A percentile compares a stretch with the other conserved stretches of the same genome.
phyloP scores from a whole-genome alignment of 2,329 filamentous ascomycete genomes.

The Berkeleyomyces basicola region DNA sequence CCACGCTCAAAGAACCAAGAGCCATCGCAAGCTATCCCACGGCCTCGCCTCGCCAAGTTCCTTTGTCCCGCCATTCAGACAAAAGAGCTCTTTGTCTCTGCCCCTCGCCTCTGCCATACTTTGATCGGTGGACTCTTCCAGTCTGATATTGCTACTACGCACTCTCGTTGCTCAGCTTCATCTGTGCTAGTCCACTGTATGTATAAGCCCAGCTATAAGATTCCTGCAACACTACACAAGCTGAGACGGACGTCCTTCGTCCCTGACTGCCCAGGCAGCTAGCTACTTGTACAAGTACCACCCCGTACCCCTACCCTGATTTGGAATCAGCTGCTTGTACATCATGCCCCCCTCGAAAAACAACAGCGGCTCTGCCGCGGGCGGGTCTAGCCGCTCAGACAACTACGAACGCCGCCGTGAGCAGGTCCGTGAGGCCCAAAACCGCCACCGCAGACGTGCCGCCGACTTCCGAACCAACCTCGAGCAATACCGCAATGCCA shows the following conservation, averaged over 20 bases:
- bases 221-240: neutral
- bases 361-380: conserved; percentile 22
- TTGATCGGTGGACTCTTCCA: too few relatives aligned
- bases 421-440: conserved; percentile 37
- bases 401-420: conserved; percentile 24
- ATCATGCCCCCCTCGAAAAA: neutral
- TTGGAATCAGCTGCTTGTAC: neutral
- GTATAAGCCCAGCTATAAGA: neutral
- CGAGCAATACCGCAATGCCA: conserved; percentile 32
- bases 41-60: neutral
- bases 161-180: too few relatives aligned
- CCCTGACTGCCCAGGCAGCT: neutral
- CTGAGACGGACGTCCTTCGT: neutral
- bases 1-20: neutral
- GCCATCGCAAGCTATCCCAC: neutral
- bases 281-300: neutral
- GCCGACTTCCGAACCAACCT: conserved; percentile 38
- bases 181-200: neutral
- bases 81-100: too few relatives aligned
- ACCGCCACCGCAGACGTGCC: conserved; percentile 39
- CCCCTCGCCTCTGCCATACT: too few relatives aligned
- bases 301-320: neutral
- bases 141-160: too few relatives aligned
- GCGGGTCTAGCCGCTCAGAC: conserved; percentile 19
- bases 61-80: neutral